Base-by-base conservation (phyloP, 2,329 filamentous ascomycete genomes). In the Ophiocordyceps sinensis region DNA sequence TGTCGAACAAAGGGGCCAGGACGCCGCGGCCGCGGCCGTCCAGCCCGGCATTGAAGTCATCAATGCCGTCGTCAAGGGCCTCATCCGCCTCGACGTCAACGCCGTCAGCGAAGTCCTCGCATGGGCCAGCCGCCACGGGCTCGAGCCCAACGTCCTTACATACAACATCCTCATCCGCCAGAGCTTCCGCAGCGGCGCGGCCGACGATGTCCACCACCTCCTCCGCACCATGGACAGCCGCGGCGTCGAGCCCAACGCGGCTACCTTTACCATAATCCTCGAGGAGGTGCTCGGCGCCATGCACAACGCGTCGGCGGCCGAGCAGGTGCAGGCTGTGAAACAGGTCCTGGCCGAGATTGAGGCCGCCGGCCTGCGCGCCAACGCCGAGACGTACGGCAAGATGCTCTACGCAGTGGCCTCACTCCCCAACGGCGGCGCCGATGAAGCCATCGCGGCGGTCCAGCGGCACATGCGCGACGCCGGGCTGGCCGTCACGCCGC, bases 241-340 rank as follows among this genome's bases (percentile, higher is more conserved):
- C 14, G 66, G 67, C 3, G 57, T 85, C 26, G 49, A 66, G 28
- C 71, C 79, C 1, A 76, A 87, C 54, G 65, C 69, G n/a, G 71
- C 71, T 6, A 91, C 85, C 0, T 85, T 84, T 57, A 83, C 77
- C 19, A 75, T 85, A 45, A 67, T 91, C 43, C 65, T 91, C 8
- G 76, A 82, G 35, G 72, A 71, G 51, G 58, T 73, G 45, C 61
- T 75, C 51, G 53, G 62, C 46, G 49, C 57, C 34, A 59, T 75
- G 31, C 43, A 51, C 26, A 52, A 66, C 32, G 38, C 52, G 37
- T 55, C 63, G 2, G 57, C 65, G 0, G 57, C 65, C 11, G 66
- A 77, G 41, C 77, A 81, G 54, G 59, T 65, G 17, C 53, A 58
- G 2, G 62, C 68, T 15, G 66, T 85, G 7, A 50, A 66, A n/a